A percentile compares a stretch with the other conserved stretches of the same genome.
Evolutionary conservation across 805 yeast species (phyloP).

Genomic region (Pichia heedii): DNA sequence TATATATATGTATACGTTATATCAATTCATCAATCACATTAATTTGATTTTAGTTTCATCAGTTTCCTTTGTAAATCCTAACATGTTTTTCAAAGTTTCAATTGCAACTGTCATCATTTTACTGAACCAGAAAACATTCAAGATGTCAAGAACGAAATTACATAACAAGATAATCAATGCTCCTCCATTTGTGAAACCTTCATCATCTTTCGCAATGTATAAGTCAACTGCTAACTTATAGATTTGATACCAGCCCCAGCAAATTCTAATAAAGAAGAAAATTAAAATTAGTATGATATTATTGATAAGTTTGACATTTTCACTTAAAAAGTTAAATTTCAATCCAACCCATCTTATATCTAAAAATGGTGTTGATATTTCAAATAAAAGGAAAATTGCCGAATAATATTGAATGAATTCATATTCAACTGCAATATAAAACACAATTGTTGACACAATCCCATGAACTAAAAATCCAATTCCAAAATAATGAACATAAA

Average conservation of each 20-base stretch:
- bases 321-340: constrained; percentile 23
- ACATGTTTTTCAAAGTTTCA: constrained; percentile 26
- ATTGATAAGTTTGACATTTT: constrained; percentile 24
- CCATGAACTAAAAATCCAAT: constrained; percentile 30
- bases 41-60: constrained; percentile 24
- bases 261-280: constrained; percentile 28
- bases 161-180: constrained; percentile 23
- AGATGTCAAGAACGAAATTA: constrained; percentile 26
- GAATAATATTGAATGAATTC: constrained; percentile 27
- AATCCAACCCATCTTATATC: constrained; percentile 31
- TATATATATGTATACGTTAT: neutral
- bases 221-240: constrained; percentile 21
- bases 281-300: constrained; percentile 26
- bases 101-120: constrained; percentile 31
- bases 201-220: constrained; percentile 19
- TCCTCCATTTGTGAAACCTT: constrained; percentile 21
- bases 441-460: constrained; percentile 27
- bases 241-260: constrained; percentile 34
- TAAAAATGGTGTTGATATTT: constrained; percentile 30
- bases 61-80: constrained; percentile 15
- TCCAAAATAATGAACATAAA: constrained; percentile 24
- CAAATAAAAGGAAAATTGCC: constrained; percentile 29
- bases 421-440: constrained; percentile 18
- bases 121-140: constrained; percentile 30
- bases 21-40: constrained; percentile 11